phyloP scores from a whole-genome alignment of 1,284 basidiomycete species.

The Athelia sp. region DNA sequence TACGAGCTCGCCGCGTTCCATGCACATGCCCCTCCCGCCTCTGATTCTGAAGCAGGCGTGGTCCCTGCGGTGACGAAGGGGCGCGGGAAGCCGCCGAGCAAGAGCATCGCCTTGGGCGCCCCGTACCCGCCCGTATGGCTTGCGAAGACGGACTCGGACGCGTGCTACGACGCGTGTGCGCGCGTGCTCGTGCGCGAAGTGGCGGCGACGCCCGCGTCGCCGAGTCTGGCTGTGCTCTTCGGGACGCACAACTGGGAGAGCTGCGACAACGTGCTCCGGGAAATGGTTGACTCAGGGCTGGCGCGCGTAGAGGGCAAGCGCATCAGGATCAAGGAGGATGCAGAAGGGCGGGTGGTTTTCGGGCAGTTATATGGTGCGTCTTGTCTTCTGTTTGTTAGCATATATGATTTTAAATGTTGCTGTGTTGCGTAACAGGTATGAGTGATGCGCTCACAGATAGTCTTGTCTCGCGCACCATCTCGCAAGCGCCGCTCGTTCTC shows the following conservation, averaged over 20 bases:
- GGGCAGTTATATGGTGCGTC: constrained; percentile 80
- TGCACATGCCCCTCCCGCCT: constrained; percentile 13
- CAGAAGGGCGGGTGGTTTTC: constrained; percentile 60
- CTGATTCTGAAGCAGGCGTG: constrained; percentile 6
- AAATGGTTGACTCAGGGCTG: constrained; percentile 55
- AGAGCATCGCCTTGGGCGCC: constrained; percentile 47
- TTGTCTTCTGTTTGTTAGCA: background rate
- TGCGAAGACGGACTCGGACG: constrained; percentile 74
- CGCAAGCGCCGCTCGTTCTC: constrained; percentile 65
- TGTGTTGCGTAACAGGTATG: constrained; percentile 55
- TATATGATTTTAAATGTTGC: constrained; percentile 3
- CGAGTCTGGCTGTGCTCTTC: constrained; percentile 69
- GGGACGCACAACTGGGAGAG: constrained; percentile 84
- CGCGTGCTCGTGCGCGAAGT: constrained; percentile 59
- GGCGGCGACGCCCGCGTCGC: constrained; percentile 23
- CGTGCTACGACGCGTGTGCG: constrained; percentile 72
- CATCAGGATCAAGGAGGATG: constrained; percentile 16
- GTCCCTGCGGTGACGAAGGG: constrained; percentile 5
- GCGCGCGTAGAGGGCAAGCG: constrained; percentile 26
- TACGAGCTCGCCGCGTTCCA: constrained; percentile 55
- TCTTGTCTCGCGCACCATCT: constrained; percentile 53
- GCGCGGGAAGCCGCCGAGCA: constrained; percentile 1
- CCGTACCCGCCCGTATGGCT: constrained; percentile 62
- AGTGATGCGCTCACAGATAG: constrained; percentile 75
- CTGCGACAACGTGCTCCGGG: constrained; percentile 54